phyloP scores from a whole-genome alignment of 192 early-diverging fungal genomes.

The Chytriomyces sp. region DNA sequence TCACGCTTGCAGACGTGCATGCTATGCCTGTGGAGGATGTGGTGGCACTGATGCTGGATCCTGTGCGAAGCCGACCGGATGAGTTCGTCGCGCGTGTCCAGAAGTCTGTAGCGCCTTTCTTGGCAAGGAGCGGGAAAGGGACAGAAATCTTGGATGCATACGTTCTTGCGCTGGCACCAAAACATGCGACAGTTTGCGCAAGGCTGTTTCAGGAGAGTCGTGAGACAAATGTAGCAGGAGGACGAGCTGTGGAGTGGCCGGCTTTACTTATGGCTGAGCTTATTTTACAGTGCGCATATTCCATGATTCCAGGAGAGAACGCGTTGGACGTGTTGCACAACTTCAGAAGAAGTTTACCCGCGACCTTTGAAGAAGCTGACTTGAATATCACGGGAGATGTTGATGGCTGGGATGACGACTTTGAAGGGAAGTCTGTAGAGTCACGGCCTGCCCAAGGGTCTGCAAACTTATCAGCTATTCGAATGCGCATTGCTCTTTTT shows the following conservation, averaged over 20 bases:
- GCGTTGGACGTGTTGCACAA: conserved; percentile 13
- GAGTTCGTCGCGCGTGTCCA: conserved; percentile 7
- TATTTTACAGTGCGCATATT: conserved; percentile 40
- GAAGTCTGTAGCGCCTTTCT: conserved; percentile 44
- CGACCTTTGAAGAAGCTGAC: background rate
- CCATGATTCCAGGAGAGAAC: background rate
- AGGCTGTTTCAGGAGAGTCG: conserved; percentile 14
- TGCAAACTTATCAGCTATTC: background rate
- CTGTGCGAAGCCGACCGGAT: conserved; percentile 26
- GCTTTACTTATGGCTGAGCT: conserved; percentile 5
- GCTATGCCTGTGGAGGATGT: conserved; percentile 13
- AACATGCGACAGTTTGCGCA: background rate
- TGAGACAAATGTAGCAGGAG: background rate
- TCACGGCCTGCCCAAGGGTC: background rate
- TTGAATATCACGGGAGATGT: background rate
- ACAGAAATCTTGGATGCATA: background rate
- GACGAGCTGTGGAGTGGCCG: background rate
- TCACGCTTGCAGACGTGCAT: background rate
- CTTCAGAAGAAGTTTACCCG: conserved; percentile 21
- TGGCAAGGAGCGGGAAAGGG: conserved; percentile 10
- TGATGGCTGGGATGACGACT: conserved; percentile 44
- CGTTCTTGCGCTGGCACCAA: background rate
- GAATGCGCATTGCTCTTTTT: conserved; percentile 41
- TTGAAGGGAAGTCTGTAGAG: conserved; percentile 39
- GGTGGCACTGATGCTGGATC: conserved; percentile 26